phyloP scores from a whole-genome alignment of 1,139 yeast species.

The Magnusiomyces ingens region DNA sequence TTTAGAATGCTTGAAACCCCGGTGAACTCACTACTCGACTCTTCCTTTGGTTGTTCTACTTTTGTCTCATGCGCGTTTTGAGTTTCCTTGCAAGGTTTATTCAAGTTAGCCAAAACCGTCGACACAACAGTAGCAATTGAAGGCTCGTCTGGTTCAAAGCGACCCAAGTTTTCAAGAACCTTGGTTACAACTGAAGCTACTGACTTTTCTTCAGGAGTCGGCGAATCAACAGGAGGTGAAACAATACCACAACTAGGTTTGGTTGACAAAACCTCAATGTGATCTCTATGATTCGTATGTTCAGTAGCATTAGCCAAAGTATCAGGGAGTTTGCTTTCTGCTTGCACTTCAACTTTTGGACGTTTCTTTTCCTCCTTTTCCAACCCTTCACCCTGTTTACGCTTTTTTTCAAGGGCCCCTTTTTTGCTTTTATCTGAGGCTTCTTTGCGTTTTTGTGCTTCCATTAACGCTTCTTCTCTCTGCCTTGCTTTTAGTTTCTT shows the following conservation, averaged over 20 bases:
- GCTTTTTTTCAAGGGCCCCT: background rate
- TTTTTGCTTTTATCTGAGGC: background rate
- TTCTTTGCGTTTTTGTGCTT: background rate
- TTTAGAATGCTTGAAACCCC: background rate
- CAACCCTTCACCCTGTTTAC: background rate
- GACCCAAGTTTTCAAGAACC: too few species aligned
- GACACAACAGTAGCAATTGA: slow-evolving; percentile 1
- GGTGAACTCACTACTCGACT: slow-evolving; percentile 1
- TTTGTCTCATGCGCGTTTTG: background rate
- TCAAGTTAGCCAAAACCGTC: background rate
- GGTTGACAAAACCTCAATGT: background rate
- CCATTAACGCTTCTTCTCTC: background rate
- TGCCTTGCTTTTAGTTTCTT: background rate
- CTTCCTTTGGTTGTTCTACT: background rate
- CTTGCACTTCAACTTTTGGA: background rate
- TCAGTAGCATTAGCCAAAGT: background rate
- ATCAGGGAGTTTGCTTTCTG: background rate
- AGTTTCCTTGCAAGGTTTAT: background rate
- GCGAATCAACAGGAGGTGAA: too few species aligned
- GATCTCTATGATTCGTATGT: background rate
- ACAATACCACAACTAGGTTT: background rate
- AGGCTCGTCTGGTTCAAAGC: background rate
- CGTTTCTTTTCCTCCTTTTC: background rate
- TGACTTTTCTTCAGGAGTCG: too few species aligned
- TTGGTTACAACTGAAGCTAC: too few species aligned